These are phyloP conservation scores for Magnolia kwangsiensis DNA, from an alignment of 164 flowering plant genomes.

Conservation along the genomic window DNA sequence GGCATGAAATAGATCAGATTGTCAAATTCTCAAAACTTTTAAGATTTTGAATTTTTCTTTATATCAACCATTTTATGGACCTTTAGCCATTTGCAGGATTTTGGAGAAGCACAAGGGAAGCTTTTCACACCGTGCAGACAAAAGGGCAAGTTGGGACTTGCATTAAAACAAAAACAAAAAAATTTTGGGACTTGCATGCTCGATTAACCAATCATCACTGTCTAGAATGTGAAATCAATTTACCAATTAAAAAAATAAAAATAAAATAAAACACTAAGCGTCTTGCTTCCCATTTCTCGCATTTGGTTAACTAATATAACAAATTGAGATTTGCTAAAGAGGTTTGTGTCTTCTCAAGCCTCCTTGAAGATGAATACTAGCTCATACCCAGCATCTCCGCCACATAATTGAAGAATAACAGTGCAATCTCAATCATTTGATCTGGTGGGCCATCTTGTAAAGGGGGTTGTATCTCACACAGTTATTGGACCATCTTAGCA, in stretches of 20 bases:
- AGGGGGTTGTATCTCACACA: too few species aligned
- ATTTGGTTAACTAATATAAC: too few species aligned
- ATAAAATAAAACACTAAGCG: too few species aligned
- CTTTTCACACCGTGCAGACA: constrained; percentile 44
- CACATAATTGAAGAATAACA: not conserved
- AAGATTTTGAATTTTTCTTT: not conserved
- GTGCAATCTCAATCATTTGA: not conserved
- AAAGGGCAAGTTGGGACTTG: constrained; percentile 38
- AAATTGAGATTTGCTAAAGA: too few species aligned
- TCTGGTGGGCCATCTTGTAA: not conserved
- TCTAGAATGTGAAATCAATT: too few species aligned
- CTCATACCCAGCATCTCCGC: not conserved
- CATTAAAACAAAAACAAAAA: constrained; percentile 23
- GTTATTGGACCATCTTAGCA: not conserved
- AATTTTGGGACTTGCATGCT: constrained; percentile 16
- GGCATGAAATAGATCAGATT: not conserved
- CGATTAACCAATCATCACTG: not conserved
- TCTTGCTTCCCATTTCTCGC: too few species aligned
- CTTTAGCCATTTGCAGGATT: constrained; percentile 33
- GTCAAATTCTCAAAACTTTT: constrained; percentile 1
- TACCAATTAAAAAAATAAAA: not conserved
- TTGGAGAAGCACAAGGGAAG: constrained; percentile 45
- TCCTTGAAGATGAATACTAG: too few species aligned
- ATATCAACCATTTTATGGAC: not conserved
- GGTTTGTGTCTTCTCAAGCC: too few species aligned